Base-by-base conservation (phyloP, 257 asterid genomes). In the Datura wrightii region DNA sequence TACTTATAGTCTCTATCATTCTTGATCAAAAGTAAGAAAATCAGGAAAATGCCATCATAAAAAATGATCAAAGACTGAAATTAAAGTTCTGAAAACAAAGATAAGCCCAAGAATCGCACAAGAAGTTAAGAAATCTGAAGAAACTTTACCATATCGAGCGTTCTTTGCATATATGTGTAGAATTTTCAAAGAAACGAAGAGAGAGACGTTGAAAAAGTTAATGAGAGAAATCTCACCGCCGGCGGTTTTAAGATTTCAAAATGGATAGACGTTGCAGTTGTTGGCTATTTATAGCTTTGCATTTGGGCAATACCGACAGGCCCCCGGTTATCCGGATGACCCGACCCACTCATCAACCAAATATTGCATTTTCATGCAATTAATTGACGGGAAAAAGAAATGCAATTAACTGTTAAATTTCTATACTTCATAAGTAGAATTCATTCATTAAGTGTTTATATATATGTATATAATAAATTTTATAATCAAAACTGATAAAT, bases 201-300 rank as follows among this genome's bases (percentile, higher is more conserved):
- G 56, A 44, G 34, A 18, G 80, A 5, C 80, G 11, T 3, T 46
- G 44, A 74, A 50, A 44, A 74, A 74, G 60, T 50, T 24, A 13
- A 48, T 3, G 5, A 74, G 62, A 74, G n/a, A 74, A 24, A 24
- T 24, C 31, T 24, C 31, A 24, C 31, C 62, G 46, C 15, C 14
- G 31, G 1, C 31, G 31, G 31, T 50, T 76, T 50, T 24, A 76
- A 24, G 44, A 76, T 76, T 76, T 76, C 62, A 76, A 76, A 76
- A 13, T 76, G 46, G 44, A 76, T 72, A 50, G 1, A 24, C 50
- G 31, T 24, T 24, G 31, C 31, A 24, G 1, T 76, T 55, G 14
- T 76, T 50, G 24, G 62, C 42, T 13, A 76, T 76, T 50, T 76
- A 31, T 74, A 74, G 44, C 81, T 74, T 74, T 50, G 60, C 44